Conservation (phyloP, 768 basidiomycete species). For the Paxillus ammoniavirescens region DNA sequence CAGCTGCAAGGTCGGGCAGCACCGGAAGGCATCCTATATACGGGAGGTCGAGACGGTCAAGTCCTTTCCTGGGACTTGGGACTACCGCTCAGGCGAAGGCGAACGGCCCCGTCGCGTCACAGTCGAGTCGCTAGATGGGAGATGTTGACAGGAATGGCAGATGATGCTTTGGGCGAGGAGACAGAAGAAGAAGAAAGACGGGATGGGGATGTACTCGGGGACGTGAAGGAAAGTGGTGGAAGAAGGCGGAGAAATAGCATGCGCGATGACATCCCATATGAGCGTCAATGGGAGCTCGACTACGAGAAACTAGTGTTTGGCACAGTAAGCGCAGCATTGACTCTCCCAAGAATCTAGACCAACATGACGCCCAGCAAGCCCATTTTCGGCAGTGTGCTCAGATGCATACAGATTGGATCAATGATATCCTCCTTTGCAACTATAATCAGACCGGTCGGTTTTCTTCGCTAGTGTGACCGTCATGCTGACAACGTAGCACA, state of each 20-base stretch:
- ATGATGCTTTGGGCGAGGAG: conserved; percentile 65
- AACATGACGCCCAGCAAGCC: conserved; percentile 39
- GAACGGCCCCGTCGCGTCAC: conserved; percentile 26
- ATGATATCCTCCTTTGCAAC: conserved; percentile 90
- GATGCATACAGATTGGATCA: conserved; percentile 93
- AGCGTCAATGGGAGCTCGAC: conserved; percentile 82
- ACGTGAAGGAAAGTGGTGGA: conserved; percentile 49
- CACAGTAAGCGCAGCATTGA: conserved; percentile 39
- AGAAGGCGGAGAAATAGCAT: conserved; percentile 32
- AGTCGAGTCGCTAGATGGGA: conserved; percentile 60
- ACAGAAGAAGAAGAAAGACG: conserved; percentile 62
- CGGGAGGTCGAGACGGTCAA: conserved; percentile 86
- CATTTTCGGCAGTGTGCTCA: conserved; percentile 88
- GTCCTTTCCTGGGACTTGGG: conserved; percentile 87
- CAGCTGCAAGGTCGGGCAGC: conserved; percentile 58
- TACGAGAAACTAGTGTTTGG: conserved; percentile 45
- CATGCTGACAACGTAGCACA: conserved; percentile 23
- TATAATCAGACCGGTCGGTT: conserved; percentile 79
- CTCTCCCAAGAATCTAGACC: conserved; percentile 1
- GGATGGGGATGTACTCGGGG: conserved; percentile 77
- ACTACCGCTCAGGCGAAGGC: conserved; percentile 52
- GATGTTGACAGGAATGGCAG: conserved; percentile 80
- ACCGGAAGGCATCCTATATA: conserved; percentile 88
- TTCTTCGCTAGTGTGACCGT: background rate
- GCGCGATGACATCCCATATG: conserved; percentile 48